Evolutionary conservation across 1,139 yeast species (phyloP), one percentile per base, ranked within the genome.

Genomic region (Suhomyces bokatorum): DNA sequence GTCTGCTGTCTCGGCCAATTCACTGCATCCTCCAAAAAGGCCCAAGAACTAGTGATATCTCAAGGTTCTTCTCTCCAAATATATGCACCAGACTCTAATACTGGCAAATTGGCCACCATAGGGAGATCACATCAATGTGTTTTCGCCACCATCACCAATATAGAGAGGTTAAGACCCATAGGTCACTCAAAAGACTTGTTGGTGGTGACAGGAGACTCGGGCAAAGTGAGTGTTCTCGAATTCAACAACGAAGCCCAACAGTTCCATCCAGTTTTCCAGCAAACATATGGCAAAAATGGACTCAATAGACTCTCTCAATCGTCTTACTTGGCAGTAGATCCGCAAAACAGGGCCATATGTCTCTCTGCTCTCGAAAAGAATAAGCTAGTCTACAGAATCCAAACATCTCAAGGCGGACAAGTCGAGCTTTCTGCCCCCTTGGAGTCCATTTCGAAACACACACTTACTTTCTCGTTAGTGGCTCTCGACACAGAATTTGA

Each of bases 141-240:
- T 7, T 85, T 86, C 65, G 85, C 87, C 1, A 73, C 78, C 12
- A 69, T 91, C 8, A 71, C 90, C 42, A 56, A 70, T 11, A 65
- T 88, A 15, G 74, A 69, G 2, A 67, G 75, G 26, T 67, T 87
- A 43, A 73, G 80, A 20, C 62, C 77, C 11, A 70, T 79, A 0
- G 89, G 85, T 0, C 62, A 80, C 0, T 60, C 69, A 0, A 71
- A 70, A 43, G 95, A 88, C 53, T 69, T 70, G 32, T 54, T 91
- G 22, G 77, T 85, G n/a, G 63, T 89, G 3, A 78, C 95, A 0
- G 81, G 95, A 0, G 98, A 91, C 59, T 80, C 96, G 1, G 98
- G 98, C 0, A 80, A 81, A 45, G 54, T 90, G 16, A 69, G 84
- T 0, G 62, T 91, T 0, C 63, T 85, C 13, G 80, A 78, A 50